These are phyloP conservation scores for Anisodus tanguticus DNA, from an alignment of 257 asterid species.

Conservation along the genomic window DNA sequence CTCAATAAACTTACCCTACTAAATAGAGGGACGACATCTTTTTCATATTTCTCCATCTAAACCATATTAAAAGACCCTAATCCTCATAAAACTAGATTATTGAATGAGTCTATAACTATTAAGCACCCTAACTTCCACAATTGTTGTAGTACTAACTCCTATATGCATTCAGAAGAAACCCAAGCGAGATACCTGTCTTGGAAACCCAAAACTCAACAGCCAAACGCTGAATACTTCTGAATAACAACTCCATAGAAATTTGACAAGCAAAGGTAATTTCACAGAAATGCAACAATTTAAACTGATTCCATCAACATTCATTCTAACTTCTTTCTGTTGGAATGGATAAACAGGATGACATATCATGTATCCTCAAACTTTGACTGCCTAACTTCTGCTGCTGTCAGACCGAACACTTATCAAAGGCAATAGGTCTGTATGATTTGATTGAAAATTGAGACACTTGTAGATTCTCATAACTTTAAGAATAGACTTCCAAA, in stretches of 20 bases:
- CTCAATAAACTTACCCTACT: background rate
- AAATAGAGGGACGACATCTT: background rate
- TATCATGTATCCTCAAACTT: slow-evolving; percentile 15
- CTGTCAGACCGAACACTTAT: background rate
- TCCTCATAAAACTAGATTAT: slow-evolving; percentile 15
- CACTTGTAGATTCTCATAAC: background rate
- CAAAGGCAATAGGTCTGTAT: background rate
- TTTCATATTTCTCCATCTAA: slow-evolving; percentile 1
- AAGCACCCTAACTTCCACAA: background rate
- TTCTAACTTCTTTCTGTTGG: background rate
- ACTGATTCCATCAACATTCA: background rate
- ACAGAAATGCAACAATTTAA: background rate
- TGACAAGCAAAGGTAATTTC: background rate
- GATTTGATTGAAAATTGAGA: slow-evolving; percentile 16
- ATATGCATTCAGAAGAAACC: background rate
- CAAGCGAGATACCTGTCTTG: background rate
- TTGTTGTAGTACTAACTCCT: background rate
- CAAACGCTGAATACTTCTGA: background rate
- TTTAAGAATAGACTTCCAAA: background rate
- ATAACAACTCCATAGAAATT: slow-evolving; percentile 5
- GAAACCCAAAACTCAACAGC: slow-evolving; percentile 6
- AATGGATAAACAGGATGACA: background rate
- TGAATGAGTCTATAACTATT: background rate
- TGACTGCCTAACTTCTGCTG: slow-evolving; percentile 12
- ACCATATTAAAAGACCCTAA: background rate